Evolutionary conservation across 495 filamentous ascomycete species (phyloP).

Genomic region (Podospora appendiculata): DNA sequence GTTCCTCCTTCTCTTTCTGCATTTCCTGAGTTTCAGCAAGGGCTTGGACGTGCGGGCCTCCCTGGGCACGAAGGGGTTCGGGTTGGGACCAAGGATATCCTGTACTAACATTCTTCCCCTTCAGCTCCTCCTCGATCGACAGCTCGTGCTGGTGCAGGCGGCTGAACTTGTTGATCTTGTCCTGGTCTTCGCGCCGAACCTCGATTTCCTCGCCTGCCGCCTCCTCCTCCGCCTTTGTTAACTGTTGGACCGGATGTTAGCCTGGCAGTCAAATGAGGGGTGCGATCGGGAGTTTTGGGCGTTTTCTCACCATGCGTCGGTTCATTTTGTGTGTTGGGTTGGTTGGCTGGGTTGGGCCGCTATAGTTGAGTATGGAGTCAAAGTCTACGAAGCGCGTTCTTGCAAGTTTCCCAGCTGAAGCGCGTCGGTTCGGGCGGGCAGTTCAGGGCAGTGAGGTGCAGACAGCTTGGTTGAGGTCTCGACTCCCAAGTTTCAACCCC

Average conservation of each 20-base stretch:
- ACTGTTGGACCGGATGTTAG: constrained; percentile 43
- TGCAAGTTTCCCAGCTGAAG: background rate
- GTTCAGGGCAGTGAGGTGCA: background rate
- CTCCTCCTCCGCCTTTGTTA: constrained; percentile 86
- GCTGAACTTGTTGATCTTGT: constrained; percentile 98
- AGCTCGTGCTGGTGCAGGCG: constrained; percentile 82
- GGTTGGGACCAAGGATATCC: background rate
- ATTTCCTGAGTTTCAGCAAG: constrained; percentile 12
- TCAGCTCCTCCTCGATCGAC: constrained; percentile 70
- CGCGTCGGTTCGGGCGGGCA: background rate
- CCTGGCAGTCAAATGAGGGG: background rate
- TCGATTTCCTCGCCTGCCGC: constrained; percentile 71
- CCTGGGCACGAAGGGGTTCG: background rate
- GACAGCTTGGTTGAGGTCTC: background rate
- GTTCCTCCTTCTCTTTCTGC: constrained; percentile 97
- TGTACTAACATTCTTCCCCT: constrained; percentile 69
- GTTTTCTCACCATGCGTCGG: constrained; percentile 31
- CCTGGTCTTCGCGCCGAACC: constrained; percentile 92
- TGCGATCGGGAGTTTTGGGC: background rate
- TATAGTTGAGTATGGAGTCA: background rate
- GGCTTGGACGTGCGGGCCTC: background rate
- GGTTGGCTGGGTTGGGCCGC: background rate
- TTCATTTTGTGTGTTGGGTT: constrained; percentile 13
- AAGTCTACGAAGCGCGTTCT: too few species aligned
- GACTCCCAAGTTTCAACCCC: background rate